Evolutionary conservation across 768 basidiomycete species (phyloP), one percentile per base, ranked within the genome.

Genomic region (Lactarius sanguifluus): DNA sequence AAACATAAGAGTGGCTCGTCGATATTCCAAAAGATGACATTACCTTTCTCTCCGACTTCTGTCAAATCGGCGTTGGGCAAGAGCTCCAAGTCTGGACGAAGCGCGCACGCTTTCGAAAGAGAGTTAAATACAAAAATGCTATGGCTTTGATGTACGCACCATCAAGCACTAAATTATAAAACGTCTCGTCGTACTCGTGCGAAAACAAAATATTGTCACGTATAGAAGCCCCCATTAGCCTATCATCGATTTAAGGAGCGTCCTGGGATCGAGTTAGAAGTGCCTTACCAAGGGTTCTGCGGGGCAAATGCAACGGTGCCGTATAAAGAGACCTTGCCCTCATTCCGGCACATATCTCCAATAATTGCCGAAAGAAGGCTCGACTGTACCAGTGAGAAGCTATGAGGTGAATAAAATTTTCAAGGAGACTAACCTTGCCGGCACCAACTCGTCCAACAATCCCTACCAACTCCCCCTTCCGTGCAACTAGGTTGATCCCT

Each of bases 151-250:
- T 16, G 25, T 57, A 61, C 74, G 5, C 55, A 88, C 91, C 90
- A 79, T 94, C 91, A 5, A 95, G 75, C 5, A 95, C 93, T 18
- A 88, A 73, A 62, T 91, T 83, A 71, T 96, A 96, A 70, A 93
- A 96, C 0, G 80, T 81, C 67, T 91, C 88, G 60, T 98, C 94
- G 68, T 89, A 97, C 70, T 87, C 83, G 75, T 96, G 91, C 12
- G 89, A 94, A 78, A 98, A 98, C 40, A 92, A 73, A 67, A 98
- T 98, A 72, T 98, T 98, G 52, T 94, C 92, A 43, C 89, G 85
- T 59, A 98, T 84, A 2, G 91, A 88, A 0, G 92, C 86, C 2
- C 92, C 93, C 76, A 96, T 82, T 54, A 97, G 86, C 91, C 90
- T 91, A 34, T 5, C 15, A 32, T 2, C 6, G 32, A 5, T n/a